phyloP scores from a whole-genome alignment of 805 yeast species.

The Pichia kluyveri region DNA sequence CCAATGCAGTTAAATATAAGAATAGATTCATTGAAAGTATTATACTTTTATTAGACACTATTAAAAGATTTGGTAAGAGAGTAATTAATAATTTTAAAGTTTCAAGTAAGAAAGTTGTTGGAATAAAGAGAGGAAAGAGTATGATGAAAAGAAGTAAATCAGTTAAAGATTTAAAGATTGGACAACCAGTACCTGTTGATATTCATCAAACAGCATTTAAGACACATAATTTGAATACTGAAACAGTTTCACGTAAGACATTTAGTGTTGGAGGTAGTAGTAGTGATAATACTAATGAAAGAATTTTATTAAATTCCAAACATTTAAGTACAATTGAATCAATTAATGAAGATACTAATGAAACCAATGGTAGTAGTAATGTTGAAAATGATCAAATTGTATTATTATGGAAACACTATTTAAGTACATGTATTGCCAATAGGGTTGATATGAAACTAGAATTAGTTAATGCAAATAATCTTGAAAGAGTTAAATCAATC shows the following conservation, averaged over 20 bases:
- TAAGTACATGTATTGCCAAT: conserved; percentile 17
- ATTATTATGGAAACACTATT: conserved; percentile 21
- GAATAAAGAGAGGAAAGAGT: neutral
- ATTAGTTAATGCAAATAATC: conserved; percentile 9
- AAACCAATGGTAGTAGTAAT: neutral
- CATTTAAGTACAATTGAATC: neutral
- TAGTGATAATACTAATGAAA: neutral
- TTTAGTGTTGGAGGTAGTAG: neutral
- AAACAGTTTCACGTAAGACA: neutral
- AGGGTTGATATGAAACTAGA: conserved; percentile 24
- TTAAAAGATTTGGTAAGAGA: conserved; percentile 9
- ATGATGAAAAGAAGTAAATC: neutral
- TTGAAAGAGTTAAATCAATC: conserved; percentile 6
- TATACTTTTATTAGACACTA: conserved; percentile 6
- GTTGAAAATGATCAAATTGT: conserved; percentile 11
- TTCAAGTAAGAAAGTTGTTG: conserved; percentile 8
- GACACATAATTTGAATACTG: conserved; percentile 1
- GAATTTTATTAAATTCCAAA: neutral
- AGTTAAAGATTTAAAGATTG: neutral
- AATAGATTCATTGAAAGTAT: conserved; percentile 21
- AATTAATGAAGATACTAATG: neutral
- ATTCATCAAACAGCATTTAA: conserved; percentile 6
- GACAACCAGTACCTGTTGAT: conserved; percentile 6
- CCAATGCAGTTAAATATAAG: conserved; percentile 26
- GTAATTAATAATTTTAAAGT: conserved; percentile 16